A percentile compares a stretch with the other conserved stretches of the same genome.
Conservation (phyloP, 73 alveolate species). For the Blepharisma japonicum region DNA sequence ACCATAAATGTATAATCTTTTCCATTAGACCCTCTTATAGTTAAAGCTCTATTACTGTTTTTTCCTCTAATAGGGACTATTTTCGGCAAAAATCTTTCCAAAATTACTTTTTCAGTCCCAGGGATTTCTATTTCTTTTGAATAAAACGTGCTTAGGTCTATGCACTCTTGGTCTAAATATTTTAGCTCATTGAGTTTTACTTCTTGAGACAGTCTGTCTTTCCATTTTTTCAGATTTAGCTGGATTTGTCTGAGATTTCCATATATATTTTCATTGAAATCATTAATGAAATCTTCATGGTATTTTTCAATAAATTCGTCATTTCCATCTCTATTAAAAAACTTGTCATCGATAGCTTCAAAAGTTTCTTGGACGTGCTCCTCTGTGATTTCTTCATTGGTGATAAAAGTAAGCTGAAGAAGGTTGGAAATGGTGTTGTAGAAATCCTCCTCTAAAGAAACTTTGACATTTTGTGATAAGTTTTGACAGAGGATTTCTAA, state of each 20-base stretch:
- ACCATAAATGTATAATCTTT: conserved; percentile 10
- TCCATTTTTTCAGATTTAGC: conserved; percentile 1
- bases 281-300: neutral
- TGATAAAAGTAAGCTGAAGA: neutral
- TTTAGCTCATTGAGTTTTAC: neutral
- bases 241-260: neutral
- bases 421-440: neutral
- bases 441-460: neutral
- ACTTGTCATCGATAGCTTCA: neutral
- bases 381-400: neutral
- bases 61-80: neutral
- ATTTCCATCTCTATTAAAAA: neutral
- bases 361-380: neutral
- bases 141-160: neutral
- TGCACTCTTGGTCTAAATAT: conserved; percentile 28
- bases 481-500: conserved; percentile 18
- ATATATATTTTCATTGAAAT: neutral
- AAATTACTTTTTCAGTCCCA: neutral
- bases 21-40: conserved; percentile 21
- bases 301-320: neutral
- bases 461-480: neutral
- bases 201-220: neutral
- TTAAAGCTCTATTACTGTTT: neutral
- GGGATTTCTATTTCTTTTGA: conserved; percentile 25
- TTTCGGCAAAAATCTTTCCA: conserved; percentile 13